Base-by-base conservation (phyloP, 495 filamentous ascomycete genomes). In the Penicillium salamii region DNA sequence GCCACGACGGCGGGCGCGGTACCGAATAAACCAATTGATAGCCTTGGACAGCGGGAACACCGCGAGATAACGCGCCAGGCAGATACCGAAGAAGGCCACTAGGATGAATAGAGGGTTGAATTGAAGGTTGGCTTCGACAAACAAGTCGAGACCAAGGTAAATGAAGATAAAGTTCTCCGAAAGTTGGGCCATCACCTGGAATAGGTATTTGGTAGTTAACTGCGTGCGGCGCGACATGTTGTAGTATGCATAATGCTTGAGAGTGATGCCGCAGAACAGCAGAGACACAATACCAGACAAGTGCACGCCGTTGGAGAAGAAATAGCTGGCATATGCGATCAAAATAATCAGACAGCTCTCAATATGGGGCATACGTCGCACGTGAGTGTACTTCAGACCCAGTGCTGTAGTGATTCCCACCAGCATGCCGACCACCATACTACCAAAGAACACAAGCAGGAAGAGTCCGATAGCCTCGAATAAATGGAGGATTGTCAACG, bases 131-230 rank as follows among this genome's bases (percentile, higher is more conserved):
- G 80, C 80, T 55, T 96, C 90, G 3, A 95, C 96, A 65, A 98
- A 96, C 23, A 98, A 78, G 1, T 93, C 91, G 12, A 98, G 76
- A 0, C 93, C 93, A 2, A 98, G 81, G 62, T 97, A 98, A 67
- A 98, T 98, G 74, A 98, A 98, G 61, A 98, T 98, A 55, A 98
- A 98, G 69, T 98, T 98, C 72, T 98, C 93, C 0, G 91, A 93
- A 31, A 98, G 74, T 67, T 97, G 95, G 5, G 95, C 89, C 50
- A 95, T 84, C 41, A 96, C 85, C 68, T 93, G 88, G 74, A 98
- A 98, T 20, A 96, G 79, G 71, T 96, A 98, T 66, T 98, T 98
- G 45, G 95, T 98, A 14, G 93, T 97, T 58, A 98, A 81, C 62
- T 98, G 93, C 17, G 95, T 96, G 35, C 93, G 86, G 35, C 93